Conservation (phyloP, 1,284 basidiomycete species). For the Puccinia hordei region DNA sequence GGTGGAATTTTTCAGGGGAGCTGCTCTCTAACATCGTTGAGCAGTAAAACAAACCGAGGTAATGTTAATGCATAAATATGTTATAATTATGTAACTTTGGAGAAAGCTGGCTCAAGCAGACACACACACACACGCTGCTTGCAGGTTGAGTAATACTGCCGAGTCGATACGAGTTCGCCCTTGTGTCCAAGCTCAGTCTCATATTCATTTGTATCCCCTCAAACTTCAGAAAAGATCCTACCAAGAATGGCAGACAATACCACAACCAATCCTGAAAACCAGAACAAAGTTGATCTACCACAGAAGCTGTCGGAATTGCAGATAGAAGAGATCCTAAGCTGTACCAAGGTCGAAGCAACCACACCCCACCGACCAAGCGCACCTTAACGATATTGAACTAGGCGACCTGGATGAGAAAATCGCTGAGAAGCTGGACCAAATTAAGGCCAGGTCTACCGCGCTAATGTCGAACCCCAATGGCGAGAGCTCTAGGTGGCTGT, state of each 20-base stretch:
- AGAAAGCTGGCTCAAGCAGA: too few species aligned
- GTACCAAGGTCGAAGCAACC: constrained; percentile 18
- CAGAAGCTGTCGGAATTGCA: constrained; percentile 17
- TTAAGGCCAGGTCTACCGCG: constrained; percentile 20
- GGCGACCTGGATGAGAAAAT: constrained; percentile 36
- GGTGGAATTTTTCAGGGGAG: too few species aligned
- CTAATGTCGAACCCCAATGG: constrained; percentile 1
- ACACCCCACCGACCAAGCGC: neutral
- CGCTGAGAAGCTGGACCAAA: constrained; percentile 27
- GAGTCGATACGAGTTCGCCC: too few species aligned
- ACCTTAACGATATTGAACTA: constrained; percentile 38
- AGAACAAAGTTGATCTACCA: constrained; percentile 11
- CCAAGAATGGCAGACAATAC: constrained; percentile 13
- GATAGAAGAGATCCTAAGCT: constrained; percentile 35
- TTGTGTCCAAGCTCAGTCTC: too few species aligned
- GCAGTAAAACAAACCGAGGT: too few species aligned
- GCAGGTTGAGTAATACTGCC: too few species aligned
- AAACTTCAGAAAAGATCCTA: too few species aligned
- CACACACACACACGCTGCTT: too few species aligned
- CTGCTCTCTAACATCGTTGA: too few species aligned
- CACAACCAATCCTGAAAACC: constrained; percentile 10
- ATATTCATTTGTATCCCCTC: too few species aligned
- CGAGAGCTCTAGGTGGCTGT: constrained; percentile 26
- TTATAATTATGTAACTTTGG: too few species aligned
- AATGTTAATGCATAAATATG: too few species aligned